Evolutionary conservation across 768 basidiomycete genomes (phyloP).

Genomic region (Mrakia hoshinonis): DNA sequence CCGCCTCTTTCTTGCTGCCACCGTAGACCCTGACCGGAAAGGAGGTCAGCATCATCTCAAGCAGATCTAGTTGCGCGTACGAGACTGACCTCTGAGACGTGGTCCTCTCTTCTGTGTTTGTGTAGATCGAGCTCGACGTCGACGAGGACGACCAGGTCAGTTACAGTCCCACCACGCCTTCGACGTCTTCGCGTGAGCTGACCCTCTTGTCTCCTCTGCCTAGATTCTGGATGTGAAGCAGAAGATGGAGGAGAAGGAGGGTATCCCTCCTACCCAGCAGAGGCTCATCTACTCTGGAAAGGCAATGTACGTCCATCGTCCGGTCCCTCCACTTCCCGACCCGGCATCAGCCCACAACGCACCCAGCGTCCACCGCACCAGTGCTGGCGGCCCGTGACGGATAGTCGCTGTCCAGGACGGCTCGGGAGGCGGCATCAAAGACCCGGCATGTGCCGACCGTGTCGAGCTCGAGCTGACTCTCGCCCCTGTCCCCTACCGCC

Average conservation of each 20-base stretch:
- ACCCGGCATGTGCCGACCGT: not conserved
- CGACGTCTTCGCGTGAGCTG: not conserved
- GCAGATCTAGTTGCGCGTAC: no score
- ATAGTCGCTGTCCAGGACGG: no score
- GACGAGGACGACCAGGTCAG: slow-evolving; percentile 30
- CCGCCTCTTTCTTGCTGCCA: no score
- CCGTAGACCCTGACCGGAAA: no score
- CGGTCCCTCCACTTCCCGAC: no score
- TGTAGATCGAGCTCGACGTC: slow-evolving; percentile 29
- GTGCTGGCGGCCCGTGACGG: no score
- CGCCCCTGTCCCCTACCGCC: not conserved
- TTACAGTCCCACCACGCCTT: not conserved
- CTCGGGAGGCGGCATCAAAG: no score
- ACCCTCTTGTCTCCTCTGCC: not conserved
- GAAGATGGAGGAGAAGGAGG: slow-evolving; percentile 31
- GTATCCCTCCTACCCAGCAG: slow-evolving; percentile 27
- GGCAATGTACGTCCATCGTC: slow-evolving; percentile 28
- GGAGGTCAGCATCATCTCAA: no score
- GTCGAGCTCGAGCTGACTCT: not conserved
- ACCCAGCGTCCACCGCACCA: not conserved
- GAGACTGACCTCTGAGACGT: no score
- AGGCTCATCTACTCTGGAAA: slow-evolving; percentile 28
- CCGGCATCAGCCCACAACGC: not conserved
- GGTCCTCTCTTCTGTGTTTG: no score
- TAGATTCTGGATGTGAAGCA: slow-evolving; percentile 29